Conservation (phyloP, 2,329 filamentous ascomycete species). For the Xylaria sp. region DNA sequence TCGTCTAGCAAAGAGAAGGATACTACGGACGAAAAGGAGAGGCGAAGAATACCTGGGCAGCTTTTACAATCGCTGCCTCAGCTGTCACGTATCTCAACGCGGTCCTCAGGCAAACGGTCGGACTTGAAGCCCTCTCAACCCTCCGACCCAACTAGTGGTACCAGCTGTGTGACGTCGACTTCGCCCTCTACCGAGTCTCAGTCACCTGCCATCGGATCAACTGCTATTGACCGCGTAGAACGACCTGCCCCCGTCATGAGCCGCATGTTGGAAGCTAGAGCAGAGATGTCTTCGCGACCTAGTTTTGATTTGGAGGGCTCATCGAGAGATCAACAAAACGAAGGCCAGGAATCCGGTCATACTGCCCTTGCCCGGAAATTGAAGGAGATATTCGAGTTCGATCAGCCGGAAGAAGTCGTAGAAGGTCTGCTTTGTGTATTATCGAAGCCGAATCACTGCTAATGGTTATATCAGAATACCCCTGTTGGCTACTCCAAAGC, state of each 20-base stretch:
- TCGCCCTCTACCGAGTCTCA: constrained; percentile 29
- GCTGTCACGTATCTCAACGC: constrained; percentile 59
- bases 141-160: constrained; percentile 48
- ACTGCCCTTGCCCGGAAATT: constrained; percentile 75
- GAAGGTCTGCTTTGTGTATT: constrained; percentile 64
- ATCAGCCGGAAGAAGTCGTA: constrained; percentile 83
- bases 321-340: constrained; percentile 55
- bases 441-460: not conserved
- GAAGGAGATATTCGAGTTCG: constrained; percentile 87
- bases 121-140: constrained; percentile 56
- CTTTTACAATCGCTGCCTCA: constrained; percentile 73
- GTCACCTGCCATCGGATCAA: constrained; percentile 47
- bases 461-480: constrained; percentile 72
- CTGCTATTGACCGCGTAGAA: constrained; percentile 52
- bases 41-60: constrained; percentile 71
- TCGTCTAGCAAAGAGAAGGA: constrained; percentile 52
- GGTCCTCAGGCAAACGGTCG: constrained; percentile 54
- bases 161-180: constrained; percentile 38
- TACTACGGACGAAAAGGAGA: constrained; percentile 58
- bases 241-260: constrained; percentile 78
- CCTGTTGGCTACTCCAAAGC: constrained; percentile 92
- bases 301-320: constrained; percentile 66
- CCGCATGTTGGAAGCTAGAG: constrained; percentile 78
- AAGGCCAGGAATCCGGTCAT: constrained; percentile 54
- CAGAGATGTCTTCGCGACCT: constrained; percentile 68